Base-by-base conservation (phyloP, 2,329 filamentous ascomycete genomes). In the Lachnellula hyalina region DNA sequence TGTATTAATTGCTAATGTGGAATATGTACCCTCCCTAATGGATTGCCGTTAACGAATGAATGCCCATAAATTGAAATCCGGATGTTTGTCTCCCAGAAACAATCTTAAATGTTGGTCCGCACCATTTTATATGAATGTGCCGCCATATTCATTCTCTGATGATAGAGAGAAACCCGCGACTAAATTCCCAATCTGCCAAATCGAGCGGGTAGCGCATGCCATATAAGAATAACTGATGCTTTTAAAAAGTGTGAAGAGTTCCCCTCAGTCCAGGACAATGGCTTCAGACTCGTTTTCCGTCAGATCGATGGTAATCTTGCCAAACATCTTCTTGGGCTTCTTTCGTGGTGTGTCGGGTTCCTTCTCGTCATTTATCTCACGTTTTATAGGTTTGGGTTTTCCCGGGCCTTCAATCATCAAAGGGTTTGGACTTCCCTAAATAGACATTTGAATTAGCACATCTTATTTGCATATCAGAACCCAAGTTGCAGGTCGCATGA, bases 291-390 rank as follows among this genome's bases (percentile, higher is more conserved):
- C 52, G 25, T 41, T 47, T 25, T 54, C 55, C 2, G 60, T 62
- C 15, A 62, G 45, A 51, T 60, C 58, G 21, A 58, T 56, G 2
- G 51, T 57, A 0, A 51, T 23, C 40, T 60, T 60, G 15, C 53
- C 53, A 4, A 41, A 25, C 23, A 49, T 32, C 50, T 55, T 59
- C 14, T 49, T 46, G 7, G 36, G 12, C 32, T 42, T 52, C 45
- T 54, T 53, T 19, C 38, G 21, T 5, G n/a, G 15, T 44, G 15
- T 14, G 19, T 2, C 41, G 8, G 11, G 4, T 5, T 44, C 45
- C 38, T 35, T 44, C 34, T 52, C 32, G 12, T 53, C 53, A 1
- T 42, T 32, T 15, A 15, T 17, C 15, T 55, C 54, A 12, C 54
- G 52, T 28, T 59, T 57, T 41, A 57, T 48, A 5, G 35, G 23